These are phyloP conservation scores for Curvularia lunata DNA, from an alignment of 2,329 filamentous ascomycete genomes.

Conservation along the genomic window DNA sequence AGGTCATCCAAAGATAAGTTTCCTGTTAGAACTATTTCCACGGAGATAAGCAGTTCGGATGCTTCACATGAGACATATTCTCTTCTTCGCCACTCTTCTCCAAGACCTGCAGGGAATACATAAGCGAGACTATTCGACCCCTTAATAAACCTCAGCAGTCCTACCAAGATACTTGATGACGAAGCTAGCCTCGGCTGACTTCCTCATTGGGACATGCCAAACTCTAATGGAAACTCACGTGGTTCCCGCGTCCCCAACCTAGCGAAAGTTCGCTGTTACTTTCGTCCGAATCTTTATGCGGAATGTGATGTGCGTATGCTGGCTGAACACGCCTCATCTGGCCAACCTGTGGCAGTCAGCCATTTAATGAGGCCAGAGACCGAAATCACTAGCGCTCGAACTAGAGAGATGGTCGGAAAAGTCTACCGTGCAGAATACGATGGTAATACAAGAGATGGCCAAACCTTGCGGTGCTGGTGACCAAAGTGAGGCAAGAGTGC, in stretches of 20 bases:
- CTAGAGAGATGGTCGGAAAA: neutral
- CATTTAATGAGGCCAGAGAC: neutral
- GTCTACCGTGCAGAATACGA: neutral
- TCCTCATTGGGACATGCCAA: neutral
- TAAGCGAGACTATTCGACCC: neutral
- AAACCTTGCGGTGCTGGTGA: neutral
- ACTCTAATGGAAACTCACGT: neutral
- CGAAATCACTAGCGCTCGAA: neutral
- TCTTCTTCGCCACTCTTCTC: neutral
- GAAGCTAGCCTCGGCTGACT: neutral
- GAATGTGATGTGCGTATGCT: neutral
- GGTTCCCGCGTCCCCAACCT: neutral
- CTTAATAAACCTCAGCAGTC: too few relatives aligned
- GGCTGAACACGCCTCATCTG: neutral
- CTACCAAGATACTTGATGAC: neutral
- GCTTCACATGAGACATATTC: neutral
- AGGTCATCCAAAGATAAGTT: neutral
- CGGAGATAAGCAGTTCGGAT: neutral
- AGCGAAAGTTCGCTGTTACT: neutral
- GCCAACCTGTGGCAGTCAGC: neutral
- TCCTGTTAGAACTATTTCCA: neutral
- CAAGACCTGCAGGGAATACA: neutral
- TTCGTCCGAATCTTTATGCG: neutral
- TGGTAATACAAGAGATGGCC: neutral
- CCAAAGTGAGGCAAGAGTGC: neutral